Evolutionary conservation across 2,329 filamentous ascomycete species (phyloP), one percentile per base, ranked within the genome.

Genomic region (Ophiobolus disseminans): DNA sequence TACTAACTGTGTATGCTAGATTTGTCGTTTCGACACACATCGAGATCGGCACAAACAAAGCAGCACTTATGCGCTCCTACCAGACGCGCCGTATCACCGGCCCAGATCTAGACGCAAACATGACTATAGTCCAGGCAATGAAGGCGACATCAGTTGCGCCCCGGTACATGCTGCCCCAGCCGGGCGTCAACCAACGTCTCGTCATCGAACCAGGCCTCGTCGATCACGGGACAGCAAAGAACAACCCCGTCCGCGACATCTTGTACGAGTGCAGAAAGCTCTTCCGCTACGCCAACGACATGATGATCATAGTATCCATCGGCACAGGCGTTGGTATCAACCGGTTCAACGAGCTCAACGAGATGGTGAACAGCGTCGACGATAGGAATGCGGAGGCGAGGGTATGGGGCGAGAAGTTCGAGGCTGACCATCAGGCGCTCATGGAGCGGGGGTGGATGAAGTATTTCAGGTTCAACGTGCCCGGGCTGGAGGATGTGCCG

Each of bases 401-500:
- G 13, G 25, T 19, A 1, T 55, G 51, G 50, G 53, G 53, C 16
- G 54, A 61, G 1, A 65, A 63, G 30, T 70, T 69, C 20, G 58
- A 67, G 19, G 31, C 20, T 3, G 66, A 70, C n/a, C 53, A 65
- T 37, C 39, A 38, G 7, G 55, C 48, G 2, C 41, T 67, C 11
- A 67, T 69, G 40, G 58, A 64, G 13, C 46, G 58, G 10, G 53
- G 55, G 1, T 70, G 67, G 66, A 62, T 70, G 61, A 64, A 65
- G 46, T 70, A 66, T 39, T 70, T 68, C 41, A 50, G 67, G 9
- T 70, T 70, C 50, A 57, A 69, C 32, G 67, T 69, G 6, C 53
- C 59, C 2, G 58, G 59, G 7, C 45, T 70, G 25, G 53, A 66
- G 4, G 48, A 65, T 35, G 57, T 69, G 5, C 59, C 65, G 16